Evolutionary conservation across 345 rosid species (phyloP).

Genomic region (Euphorbia peplus): DNA sequence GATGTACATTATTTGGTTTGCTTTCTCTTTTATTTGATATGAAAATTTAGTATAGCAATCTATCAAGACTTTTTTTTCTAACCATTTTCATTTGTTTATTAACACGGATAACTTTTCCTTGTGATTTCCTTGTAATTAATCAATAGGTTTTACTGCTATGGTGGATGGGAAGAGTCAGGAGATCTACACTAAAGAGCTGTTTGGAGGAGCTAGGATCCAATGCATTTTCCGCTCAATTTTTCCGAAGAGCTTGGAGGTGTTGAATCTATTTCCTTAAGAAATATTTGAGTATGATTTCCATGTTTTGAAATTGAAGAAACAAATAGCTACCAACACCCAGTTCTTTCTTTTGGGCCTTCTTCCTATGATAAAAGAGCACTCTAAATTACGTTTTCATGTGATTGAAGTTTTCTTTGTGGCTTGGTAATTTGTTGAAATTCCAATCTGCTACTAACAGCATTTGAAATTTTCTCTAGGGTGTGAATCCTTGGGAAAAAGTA

Average conservation of each 20-base stretch:
- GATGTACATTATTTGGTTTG: neutral
- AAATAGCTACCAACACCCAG: no score
- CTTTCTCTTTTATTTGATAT: neutral
- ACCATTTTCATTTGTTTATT: neutral
- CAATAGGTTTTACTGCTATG: slow-evolving; percentile 53
- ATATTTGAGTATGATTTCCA: no score
- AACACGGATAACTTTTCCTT: neutral
- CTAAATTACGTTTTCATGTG: no score
- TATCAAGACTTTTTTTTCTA: neutral
- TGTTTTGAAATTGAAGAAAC: no score
- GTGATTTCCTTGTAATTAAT: slow-evolving; percentile 5
- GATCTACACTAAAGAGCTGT: slow-evolving; percentile 57
- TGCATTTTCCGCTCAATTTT: slow-evolving; percentile 65
- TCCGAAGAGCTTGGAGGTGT: slow-evolving; percentile 66
- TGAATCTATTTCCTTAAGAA: slow-evolving; percentile 3
- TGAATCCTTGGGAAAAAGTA: slow-evolving; percentile 66
- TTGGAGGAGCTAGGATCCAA: slow-evolving; percentile 68
- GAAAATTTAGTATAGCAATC: neutral
- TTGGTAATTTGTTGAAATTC: neutral
- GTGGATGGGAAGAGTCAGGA: slow-evolving; percentile 65
- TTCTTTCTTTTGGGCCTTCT: neutral
- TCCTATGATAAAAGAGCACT: neutral
- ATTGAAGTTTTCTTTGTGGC: neutral
- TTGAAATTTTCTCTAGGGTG: slow-evolving; percentile 35
- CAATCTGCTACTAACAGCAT: neutral